Evolutionary conservation across 805 yeast species (phyloP).

Genomic region (Hanseniaspora hatyaiensis): DNA sequence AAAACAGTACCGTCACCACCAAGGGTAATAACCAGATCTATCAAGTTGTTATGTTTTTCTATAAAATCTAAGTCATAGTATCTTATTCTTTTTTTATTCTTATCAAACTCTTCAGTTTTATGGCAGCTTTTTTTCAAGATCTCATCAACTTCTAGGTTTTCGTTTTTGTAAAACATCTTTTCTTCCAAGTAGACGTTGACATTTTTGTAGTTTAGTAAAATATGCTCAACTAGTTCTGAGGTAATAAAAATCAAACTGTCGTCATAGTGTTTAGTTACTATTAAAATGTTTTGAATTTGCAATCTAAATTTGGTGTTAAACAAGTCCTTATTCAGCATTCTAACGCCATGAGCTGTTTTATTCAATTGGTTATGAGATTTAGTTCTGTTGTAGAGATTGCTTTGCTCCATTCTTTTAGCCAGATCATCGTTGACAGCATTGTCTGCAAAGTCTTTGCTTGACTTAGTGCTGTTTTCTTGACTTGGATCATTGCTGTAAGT

Average conservation of each 20-base stretch:
- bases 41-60: slow-evolving; percentile 31
- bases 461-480: too few relatives aligned
- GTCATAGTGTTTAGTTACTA: slow-evolving; percentile 85
- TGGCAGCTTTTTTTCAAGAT: slow-evolving; percentile 33
- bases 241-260: slow-evolving; percentile 64
- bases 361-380: slow-evolving; percentile 65
- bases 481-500: too few relatives aligned
- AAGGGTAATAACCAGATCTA: slow-evolving; percentile 72
- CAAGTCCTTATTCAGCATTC: slow-evolving; percentile 60
- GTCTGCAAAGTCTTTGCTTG: too few relatives aligned
- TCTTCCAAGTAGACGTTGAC: slow-evolving; percentile 62
- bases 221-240: slow-evolving; percentile 70
- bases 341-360: slow-evolving; percentile 69
- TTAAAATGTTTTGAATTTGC: slow-evolving; percentile 58
- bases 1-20: slow-evolving; percentile 98
- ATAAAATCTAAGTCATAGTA: slow-evolving; percentile 63
- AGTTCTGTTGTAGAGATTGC: slow-evolving; percentile 39
- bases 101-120: not conserved
- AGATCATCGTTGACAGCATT: not conserved
- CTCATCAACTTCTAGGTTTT: slow-evolving; percentile 50
- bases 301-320: slow-evolving; percentile 60
- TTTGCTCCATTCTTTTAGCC: slow-evolving; percentile 22
- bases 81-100: slow-evolving; percentile 25
- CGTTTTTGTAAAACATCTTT: slow-evolving; percentile 43
- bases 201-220: slow-evolving; percentile 35